Conservation (phyloP, 176 grass and related monocot species). For the Tuctoria greenei region DNA sequence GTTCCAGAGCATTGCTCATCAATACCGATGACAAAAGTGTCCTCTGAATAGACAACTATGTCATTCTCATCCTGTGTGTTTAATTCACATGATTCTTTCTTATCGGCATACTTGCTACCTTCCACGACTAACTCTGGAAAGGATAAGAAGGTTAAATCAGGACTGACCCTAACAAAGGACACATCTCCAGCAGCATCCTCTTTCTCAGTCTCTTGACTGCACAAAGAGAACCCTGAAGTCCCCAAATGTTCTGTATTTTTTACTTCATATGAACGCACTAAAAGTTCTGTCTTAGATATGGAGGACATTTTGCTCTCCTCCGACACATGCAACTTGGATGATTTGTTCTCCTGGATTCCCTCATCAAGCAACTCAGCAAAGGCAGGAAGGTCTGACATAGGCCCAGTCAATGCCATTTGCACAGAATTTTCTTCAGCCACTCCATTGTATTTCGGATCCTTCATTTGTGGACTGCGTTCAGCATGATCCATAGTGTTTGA, state of each 20-base stretch:
- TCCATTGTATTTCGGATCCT: background rate
- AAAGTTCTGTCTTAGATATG: background rate
- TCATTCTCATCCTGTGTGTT: background rate
- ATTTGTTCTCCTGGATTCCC: slow-evolving; percentile 7
- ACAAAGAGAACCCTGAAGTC: slow-evolving; percentile 2
- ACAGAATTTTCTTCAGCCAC: background rate
- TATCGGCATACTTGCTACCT: background rate
- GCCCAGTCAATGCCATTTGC: background rate
- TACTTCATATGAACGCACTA: background rate
- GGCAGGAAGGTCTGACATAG: background rate
- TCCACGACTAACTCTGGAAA: slow-evolving; percentile 3
- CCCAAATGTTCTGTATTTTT: background rate
- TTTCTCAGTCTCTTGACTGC: background rate
- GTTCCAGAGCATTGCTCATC: background rate
- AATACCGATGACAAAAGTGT: background rate
- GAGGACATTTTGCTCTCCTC: background rate
- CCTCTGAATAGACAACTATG: background rate
- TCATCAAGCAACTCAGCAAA: background rate
- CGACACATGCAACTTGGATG: background rate
- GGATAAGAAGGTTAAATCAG: slow-evolving; percentile 5
- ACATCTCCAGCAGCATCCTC: background rate
- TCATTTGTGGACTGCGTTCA: background rate
- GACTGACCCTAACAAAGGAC: background rate
- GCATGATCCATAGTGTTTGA: background rate
- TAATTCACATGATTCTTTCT: background rate